Evolutionary conservation across 176 grass and related monocot genomes (phyloP).

Genomic region (Cocos nucifera): DNA sequence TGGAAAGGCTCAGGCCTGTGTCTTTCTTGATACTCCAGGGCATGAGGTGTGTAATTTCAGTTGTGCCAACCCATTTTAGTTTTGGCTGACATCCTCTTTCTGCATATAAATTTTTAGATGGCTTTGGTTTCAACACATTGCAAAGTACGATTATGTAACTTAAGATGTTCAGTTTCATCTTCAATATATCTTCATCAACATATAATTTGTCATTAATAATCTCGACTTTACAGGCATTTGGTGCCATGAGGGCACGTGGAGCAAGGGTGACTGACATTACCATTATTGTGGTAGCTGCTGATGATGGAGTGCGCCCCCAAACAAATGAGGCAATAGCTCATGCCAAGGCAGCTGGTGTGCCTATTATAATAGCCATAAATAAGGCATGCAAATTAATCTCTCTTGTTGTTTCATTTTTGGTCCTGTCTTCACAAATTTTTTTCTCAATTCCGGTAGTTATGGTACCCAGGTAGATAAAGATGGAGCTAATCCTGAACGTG

Average conservation of each 20-base stretch:
- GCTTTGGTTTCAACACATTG: no score
- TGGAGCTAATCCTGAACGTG: constrained; percentile 73
- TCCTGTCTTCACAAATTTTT: no score
- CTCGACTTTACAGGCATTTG: constrained; percentile 61
- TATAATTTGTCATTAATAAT: background rate
- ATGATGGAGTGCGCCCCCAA: constrained; percentile 92
- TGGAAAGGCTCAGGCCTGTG: constrained; percentile 70
- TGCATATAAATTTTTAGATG: no score
- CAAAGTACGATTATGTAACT: no score
- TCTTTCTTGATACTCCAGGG: constrained; percentile 96
- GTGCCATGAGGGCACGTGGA: constrained; percentile 97
- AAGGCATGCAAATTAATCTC: constrained; percentile 38
- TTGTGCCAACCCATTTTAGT: background rate
- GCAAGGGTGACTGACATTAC: constrained; percentile 86
- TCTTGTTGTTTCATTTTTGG: no score
- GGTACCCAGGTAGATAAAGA: constrained; percentile 76
- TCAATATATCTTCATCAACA: no score
- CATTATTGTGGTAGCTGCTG: constrained; percentile 88
- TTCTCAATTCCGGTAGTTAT: no score
- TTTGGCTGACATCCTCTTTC: no score
- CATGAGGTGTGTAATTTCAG: constrained; percentile 56
- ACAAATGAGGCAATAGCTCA: constrained; percentile 95
- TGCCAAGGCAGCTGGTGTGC: constrained; percentile 89
- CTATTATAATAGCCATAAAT: constrained; percentile 93
- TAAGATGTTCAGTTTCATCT: no score